phyloP scores from a whole-genome alignment of 2,329 filamentous ascomycete genomes.

The Bipolaris sorokiniana region DNA sequence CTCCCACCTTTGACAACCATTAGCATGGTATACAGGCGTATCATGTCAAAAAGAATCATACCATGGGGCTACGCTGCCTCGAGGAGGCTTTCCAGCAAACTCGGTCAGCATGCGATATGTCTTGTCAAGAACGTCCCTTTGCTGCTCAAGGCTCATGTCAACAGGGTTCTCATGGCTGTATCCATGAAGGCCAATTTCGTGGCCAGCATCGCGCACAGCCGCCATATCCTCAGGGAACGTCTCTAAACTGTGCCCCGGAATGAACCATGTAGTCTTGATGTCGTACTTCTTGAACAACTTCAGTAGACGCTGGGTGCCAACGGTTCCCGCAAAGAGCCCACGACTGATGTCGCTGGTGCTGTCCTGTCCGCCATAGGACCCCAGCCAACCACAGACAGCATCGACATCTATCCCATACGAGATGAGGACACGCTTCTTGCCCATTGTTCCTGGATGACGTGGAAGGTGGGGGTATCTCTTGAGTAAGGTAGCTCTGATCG shows the following conservation, averaged over 20 bases:
- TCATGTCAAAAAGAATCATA: constrained; percentile 8
- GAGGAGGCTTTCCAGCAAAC: constrained; percentile 71
- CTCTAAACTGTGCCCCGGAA: constrained; percentile 66
- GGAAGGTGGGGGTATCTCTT: not conserved
- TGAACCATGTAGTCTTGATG: constrained; percentile 73
- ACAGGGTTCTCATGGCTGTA: constrained; percentile 75
- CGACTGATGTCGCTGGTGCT: constrained; percentile 73
- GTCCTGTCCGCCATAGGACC: constrained; percentile 75
- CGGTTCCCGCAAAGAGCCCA: constrained; percentile 72
- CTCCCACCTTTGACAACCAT: constrained; percentile 61
- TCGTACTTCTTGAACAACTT: constrained; percentile 75
- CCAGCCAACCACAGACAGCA: constrained; percentile 70
- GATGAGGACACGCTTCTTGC: constrained; percentile 60
- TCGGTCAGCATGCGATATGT: constrained; percentile 74
- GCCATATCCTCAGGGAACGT: constrained; percentile 69
- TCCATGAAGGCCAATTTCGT: constrained; percentile 70
- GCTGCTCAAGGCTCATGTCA: constrained; percentile 74
- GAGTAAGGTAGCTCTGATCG: not conserved
- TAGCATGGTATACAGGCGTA: constrained; percentile 45
- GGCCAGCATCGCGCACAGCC: constrained; percentile 64
- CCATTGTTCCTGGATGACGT: constrained; percentile 38
- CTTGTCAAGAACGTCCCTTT: constrained; percentile 74
- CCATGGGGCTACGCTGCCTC: constrained; percentile 76
- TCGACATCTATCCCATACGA: constrained; percentile 77
- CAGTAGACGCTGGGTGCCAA: constrained; percentile 70